Evolutionary conservation across 345 rosid genomes (phyloP), one percentile per base, ranked within the genome.

Genomic region (Citrus medica): DNA sequence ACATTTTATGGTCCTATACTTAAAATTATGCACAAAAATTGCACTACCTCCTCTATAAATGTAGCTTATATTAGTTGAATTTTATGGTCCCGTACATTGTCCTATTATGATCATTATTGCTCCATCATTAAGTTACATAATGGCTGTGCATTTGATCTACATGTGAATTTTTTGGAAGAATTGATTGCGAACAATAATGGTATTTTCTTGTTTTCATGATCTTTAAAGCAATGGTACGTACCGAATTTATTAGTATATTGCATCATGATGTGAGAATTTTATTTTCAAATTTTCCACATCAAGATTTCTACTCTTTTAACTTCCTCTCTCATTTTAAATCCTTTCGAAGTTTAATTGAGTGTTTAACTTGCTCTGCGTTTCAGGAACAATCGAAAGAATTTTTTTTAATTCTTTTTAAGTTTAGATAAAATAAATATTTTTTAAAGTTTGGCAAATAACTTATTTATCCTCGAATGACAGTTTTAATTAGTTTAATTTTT

Each of bases 31-130:
- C 64, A n/a, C 24, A 22, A 56, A n/a, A 6, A 2, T 22, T n/a
- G 48, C 5, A 73, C 19, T 2, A 6, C 21, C 32, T 58, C 17
- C 60, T 21, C 7, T 48, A 9, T 55, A 4, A 71, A 28, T 73
- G 76, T 37, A 35, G 53, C 21, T 73, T 28, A 56, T 32, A 55
- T 72, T 72, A 12, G 76, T 59, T 73, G 67, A 73, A 60, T 37
- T 60, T 24, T 37, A 73, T 73, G 55, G 67, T 73, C 76, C 67
- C 33, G 35, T 56, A 4, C 35, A 14, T 35, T 24, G 67, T 56
- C 33, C 53, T 5, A 7, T 33, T 72, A 56, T 33, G 63, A 35
- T 35, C 7, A 73, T 73, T 32, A 73, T 73, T 58, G 33, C 8
- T 5, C 24, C 76, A 58, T 73, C 76, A 58, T 60, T 56, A 4